Base-by-base conservation (phyloP, 345 rosid species). In the Hibiscus syriacus region DNA sequence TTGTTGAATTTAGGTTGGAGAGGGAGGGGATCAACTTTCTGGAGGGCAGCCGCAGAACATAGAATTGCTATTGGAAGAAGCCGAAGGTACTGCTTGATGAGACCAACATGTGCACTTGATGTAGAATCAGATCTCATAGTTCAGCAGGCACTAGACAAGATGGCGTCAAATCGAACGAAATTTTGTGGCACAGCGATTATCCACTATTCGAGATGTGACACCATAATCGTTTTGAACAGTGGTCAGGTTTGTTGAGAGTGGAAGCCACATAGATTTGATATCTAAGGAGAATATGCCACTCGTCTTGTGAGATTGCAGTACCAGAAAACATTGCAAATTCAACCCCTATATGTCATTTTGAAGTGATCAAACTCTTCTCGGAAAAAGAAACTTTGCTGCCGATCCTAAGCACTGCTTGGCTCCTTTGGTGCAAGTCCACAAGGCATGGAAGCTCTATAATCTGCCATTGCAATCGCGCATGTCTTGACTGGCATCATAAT, bases 51-150 rank as follows among this genome's bases (percentile, higher is more conserved):
- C n/a, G n/a, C n/a, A n/a, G n/a, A n/a, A n/a, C n/a, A n/a, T n/a
- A n/a, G n/a, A n/a, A n/a, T n/a, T n/a, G n/a, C n/a, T n/a, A n/a
- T 29, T 50, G 89, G 78, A 80, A 88, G 61, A 87, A 92, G 73
- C 98, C 98, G 17, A 86, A 72, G 80, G 84, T 89, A 70, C 17
- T 89, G 61, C 72, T 87, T 60, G 97, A 91, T 81, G 97, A 91
- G 73, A 92, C 97, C 12, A 91, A 32, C 96, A 1, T 88, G 96
- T 68, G 97, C 97, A 13, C 92, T 91, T 45, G 98, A 89, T 74
- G 68, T 80, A 6, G 96, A 85, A 71, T 89, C 98, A 23, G 95
- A 90, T 76, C 83, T 78, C 55, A 54, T 80, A 6, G 98, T 89
- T 71, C 90, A 92, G 55, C 78, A 79, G 71, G 94, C 98, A 32